Evolutionary conservation across 2,329 filamentous ascomycete species (phyloP).

Genomic region (Diplodia mutila): DNA sequence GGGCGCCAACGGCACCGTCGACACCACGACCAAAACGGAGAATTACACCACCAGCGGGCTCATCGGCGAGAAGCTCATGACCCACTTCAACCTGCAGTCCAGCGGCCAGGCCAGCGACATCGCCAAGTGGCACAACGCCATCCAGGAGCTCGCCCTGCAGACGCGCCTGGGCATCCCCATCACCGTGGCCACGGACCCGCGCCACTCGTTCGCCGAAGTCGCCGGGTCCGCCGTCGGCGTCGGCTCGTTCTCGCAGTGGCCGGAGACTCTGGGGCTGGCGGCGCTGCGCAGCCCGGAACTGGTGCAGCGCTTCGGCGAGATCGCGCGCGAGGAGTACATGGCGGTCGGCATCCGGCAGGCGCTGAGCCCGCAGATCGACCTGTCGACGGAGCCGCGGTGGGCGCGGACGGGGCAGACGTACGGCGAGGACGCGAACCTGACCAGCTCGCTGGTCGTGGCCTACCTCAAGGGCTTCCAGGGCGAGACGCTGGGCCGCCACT

Average conservation of each 20-base stretch:
- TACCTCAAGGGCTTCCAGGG: constrained; percentile 57
- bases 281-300: constrained; percentile 52
- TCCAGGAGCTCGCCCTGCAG: constrained; percentile 50
- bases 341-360: constrained; percentile 51
- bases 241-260: constrained; percentile 56
- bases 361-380: constrained; percentile 57
- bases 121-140: constrained; percentile 47
- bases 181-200: constrained; percentile 54
- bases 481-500: constrained; percentile 47
- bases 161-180: constrained; percentile 56
- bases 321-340: constrained; percentile 54
- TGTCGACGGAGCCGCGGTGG: constrained; percentile 58
- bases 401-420: constrained; percentile 51
- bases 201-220: constrained; percentile 51
- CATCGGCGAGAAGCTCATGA: constrained; percentile 44
- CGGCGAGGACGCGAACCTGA: constrained; percentile 54
- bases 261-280: constrained; percentile 55
- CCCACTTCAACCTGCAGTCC: constrained; percentile 52
- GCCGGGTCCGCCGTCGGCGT: constrained; percentile 50
- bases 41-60: constrained; percentile 28
- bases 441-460: constrained; percentile 42
- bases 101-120: constrained; percentile 48
- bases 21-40: constrained; percentile 34
- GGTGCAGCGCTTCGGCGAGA: constrained; percentile 53
- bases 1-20: constrained; percentile 40